phyloP scores from a whole-genome alignment of 495 filamentous ascomycete species.

The Neurospora sp. region DNA sequence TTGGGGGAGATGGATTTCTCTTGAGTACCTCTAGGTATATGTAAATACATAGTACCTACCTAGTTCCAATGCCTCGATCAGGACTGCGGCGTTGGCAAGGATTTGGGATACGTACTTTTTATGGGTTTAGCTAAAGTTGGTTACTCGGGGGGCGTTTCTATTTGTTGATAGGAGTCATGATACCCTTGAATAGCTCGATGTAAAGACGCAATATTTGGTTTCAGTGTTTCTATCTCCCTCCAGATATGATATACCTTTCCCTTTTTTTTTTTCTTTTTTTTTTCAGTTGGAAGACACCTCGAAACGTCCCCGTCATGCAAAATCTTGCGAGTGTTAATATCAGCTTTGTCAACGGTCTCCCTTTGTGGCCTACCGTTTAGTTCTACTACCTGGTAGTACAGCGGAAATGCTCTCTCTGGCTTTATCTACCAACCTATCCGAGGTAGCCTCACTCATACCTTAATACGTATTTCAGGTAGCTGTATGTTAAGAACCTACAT shows the following conservation, averaged over 20 bases:
- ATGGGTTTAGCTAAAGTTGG: too few relatives aligned
- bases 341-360: too few relatives aligned
- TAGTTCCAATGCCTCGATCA: not conserved
- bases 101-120: not conserved
- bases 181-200: not conserved
- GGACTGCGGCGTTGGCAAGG: not conserved
- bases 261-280: not conserved
- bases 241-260: not conserved
- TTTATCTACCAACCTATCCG: too few relatives aligned
- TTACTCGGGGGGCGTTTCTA: too few relatives aligned
- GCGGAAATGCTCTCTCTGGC: too few relatives aligned
- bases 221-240: not conserved
- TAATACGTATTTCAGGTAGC: not conserved
- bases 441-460: not conserved
- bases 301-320: too few relatives aligned
- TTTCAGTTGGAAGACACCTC: not conserved
- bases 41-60: too few relatives aligned
- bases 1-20: conserved; percentile 52
- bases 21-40: conserved; percentile 1
- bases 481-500: too few relatives aligned
- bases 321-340: too few relatives aligned
- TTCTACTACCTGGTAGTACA: too few relatives aligned
- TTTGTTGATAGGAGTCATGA: not conserved
- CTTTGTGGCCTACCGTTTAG: too few relatives aligned
- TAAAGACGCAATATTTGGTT: not conserved